phyloP scores from a whole-genome alignment of 352 stramenopile species.

The Phytophthora capsici region DNA sequence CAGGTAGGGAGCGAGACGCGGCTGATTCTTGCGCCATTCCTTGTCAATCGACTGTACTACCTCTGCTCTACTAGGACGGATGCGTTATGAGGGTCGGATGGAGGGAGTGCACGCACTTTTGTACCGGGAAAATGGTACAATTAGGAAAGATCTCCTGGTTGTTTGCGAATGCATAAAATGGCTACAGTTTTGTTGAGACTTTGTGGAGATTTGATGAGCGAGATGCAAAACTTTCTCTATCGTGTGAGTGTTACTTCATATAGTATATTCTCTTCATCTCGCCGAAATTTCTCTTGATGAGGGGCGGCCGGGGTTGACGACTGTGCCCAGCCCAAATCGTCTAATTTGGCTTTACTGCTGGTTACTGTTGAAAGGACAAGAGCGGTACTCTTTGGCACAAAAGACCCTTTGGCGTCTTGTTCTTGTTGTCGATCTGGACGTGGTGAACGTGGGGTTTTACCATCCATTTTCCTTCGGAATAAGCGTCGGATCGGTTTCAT shows the following conservation, averaged over 20 bases:
- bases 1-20: constrained; percentile 70
- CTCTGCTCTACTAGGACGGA: constrained; percentile 2
- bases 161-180: constrained; percentile 7
- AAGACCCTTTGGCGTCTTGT: no score
- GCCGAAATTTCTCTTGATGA: constrained; percentile 9
- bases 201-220: constrained; percentile 1
- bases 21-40: constrained; percentile 40
- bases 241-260: no score
- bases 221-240: neutral
- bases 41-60: neutral
- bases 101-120: constrained; percentile 1
- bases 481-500: no score
- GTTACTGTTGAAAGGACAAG: no score
- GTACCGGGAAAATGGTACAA: constrained; percentile 7
- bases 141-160: constrained; percentile 16
- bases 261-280: neutral
- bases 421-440: no score
- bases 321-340: no score
- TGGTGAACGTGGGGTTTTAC: no score
- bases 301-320: no score
- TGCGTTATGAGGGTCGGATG: constrained; percentile 25
- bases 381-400: no score
- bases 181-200: constrained; percentile 1
- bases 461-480: no score
- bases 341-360: no score